Evolutionary conservation across 177 flowering plant species (phyloP).

Genomic region (Vitis hybrid): DNA sequence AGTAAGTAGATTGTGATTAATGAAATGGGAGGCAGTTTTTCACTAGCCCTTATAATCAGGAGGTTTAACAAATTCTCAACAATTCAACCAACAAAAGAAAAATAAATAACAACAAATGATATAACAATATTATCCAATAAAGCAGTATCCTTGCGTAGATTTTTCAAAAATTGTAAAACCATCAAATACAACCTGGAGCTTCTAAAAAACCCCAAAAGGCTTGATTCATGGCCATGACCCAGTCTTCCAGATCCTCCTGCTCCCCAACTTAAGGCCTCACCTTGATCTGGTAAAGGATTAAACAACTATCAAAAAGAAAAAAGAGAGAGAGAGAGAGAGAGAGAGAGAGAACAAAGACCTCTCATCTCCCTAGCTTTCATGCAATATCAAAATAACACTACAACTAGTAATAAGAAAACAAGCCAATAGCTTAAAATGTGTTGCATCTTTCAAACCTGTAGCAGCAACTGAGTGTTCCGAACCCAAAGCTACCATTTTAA

Average conservation of each 20-base stretch:
- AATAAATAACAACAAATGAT: too few species aligned
- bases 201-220: slow-evolving; percentile 60
- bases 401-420: background rate
- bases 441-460: slow-evolving; percentile 50
- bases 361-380: background rate
- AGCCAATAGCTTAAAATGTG: background rate
- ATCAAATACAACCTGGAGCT: slow-evolving; percentile 56
- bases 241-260: slow-evolving; percentile 88
- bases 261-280: slow-evolving; percentile 90
- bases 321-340: background rate
- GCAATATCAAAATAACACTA: slow-evolving; percentile 1
- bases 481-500: slow-evolving; percentile 68
- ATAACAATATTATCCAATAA: too few species aligned
- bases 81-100: too few species aligned
- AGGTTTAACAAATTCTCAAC: too few species aligned
- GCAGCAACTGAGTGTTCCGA: slow-evolving; percentile 90
- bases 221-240: slow-evolving; percentile 81
- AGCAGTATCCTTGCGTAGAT: background rate
- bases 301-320: background rate
- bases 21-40: too few species aligned
- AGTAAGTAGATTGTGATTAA: too few species aligned
- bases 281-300: slow-evolving; percentile 48
- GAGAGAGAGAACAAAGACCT: background rate
- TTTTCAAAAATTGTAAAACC: background rate
- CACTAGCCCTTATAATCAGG: too few species aligned